phyloP scores from a whole-genome alignment of 176 grass and related monocot species.

The Eremochloa ophiuroides region DNA sequence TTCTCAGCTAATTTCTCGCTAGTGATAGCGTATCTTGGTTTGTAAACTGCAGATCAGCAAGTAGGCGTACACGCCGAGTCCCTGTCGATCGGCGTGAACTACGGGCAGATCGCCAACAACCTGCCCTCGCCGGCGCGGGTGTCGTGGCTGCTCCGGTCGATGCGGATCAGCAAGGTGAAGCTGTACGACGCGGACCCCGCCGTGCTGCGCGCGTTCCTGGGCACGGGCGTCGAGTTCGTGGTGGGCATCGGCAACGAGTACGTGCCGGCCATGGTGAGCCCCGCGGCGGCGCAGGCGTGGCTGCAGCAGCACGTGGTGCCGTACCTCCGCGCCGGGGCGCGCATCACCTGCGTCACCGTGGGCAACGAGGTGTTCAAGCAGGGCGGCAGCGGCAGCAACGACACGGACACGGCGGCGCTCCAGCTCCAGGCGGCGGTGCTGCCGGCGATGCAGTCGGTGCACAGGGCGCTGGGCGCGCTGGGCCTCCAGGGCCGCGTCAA shows the following conservation, averaged over 20 bases:
- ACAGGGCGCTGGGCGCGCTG: conserved; percentile 32
- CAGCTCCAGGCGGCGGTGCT: conserved; percentile 46
- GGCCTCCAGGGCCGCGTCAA: conserved; percentile 49
- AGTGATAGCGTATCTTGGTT: too few species aligned
- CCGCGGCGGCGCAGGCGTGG: conserved; percentile 52
- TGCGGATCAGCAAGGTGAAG: conserved; percentile 68
- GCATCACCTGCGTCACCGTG: conserved; percentile 68
- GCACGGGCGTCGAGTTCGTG: conserved; percentile 66
- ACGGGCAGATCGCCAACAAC: conserved; percentile 75
- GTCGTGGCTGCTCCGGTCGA: conserved; percentile 50
- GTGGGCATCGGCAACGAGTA: conserved; percentile 60
- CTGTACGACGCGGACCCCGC: conserved; percentile 61
- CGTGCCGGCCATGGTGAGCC: conserved; percentile 35
- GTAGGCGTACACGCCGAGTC: not conserved
- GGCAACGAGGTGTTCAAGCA: conserved; percentile 78
- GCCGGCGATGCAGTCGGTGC: conserved; percentile 59
- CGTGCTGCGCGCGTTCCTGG: conserved; percentile 60
- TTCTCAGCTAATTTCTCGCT: too few species aligned
- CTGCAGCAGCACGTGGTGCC: conserved; percentile 42
- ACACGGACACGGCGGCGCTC: too few species aligned
- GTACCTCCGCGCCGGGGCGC: conserved; percentile 39
- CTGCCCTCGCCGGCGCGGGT: conserved; percentile 48
- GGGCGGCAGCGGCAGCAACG: too few species aligned
- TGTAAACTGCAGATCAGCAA: not conserved
- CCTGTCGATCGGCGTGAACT: conserved; percentile 65